These are phyloP conservation scores for Chamaecyparis obtusa DNA, from an alignment of 75 land plant species.

Conservation along the genomic window DNA sequence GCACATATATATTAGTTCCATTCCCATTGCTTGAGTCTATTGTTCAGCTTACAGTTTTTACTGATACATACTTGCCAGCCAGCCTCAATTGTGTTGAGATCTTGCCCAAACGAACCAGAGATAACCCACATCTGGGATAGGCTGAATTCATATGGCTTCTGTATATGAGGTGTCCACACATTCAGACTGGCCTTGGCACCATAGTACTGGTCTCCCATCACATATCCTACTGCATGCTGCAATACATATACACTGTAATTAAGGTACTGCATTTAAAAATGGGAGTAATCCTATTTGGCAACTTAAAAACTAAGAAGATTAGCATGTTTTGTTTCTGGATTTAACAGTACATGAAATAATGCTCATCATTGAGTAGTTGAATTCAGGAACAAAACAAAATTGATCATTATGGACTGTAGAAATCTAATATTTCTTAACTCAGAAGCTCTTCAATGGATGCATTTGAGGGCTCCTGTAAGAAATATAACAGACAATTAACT, in stretches of 20 bases:
- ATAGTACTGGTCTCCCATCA: constrained; percentile 66
- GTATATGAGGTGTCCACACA: constrained; percentile 71
- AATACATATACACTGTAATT: not conserved
- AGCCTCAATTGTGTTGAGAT: constrained; percentile 87
- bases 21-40: not conserved
- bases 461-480: too few species aligned
- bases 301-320: not conserved
- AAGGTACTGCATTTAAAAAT: not conserved
- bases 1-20: not conserved
- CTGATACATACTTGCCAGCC: constrained; percentile 76
- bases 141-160: constrained; percentile 62
- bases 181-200: constrained; percentile 77
- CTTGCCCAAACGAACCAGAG: constrained; percentile 61
- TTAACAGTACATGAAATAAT: too few species aligned
- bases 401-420: too few species aligned
- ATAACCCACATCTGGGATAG: constrained; percentile 84
- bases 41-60: not conserved
- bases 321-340: too few species aligned
- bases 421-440: too few species aligned
- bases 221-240: constrained; percentile 93
- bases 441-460: not conserved
- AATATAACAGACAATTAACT: not conserved
- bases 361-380: too few species aligned
- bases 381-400: too few species aligned
- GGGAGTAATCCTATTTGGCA: too few species aligned